A percentile compares a stretch with the other conserved stretches of the same genome.
Evolutionary conservation across 2,329 filamentous ascomycete genomes (phyloP).

Genomic region (Fulvia fulva): DNA sequence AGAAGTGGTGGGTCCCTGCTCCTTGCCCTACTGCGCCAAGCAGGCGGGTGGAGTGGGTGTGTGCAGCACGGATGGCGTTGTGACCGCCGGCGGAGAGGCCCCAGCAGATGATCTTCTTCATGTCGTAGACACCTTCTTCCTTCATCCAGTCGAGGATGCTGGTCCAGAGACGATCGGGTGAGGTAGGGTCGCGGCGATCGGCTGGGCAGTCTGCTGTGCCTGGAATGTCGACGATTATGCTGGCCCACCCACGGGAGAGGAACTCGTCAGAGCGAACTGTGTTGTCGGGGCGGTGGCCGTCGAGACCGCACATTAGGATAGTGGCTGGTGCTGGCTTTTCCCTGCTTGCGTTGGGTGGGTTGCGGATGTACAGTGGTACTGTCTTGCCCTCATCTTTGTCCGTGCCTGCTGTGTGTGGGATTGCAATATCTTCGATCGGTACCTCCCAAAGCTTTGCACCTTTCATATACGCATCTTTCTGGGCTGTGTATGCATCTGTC

Average conservation of each 20-base stretch:
- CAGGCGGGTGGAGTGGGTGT: constrained; percentile 58
- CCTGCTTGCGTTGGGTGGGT: constrained; percentile 32
- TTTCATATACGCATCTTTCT: constrained; percentile 37
- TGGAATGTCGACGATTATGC: constrained; percentile 61
- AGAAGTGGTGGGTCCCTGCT: constrained; percentile 60
- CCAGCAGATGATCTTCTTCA: constrained; percentile 57
- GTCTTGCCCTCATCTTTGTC: constrained; percentile 33
- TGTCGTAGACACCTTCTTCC: constrained; percentile 51
- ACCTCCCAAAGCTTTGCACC: constrained; percentile 33
- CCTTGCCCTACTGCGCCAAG: constrained; percentile 59
- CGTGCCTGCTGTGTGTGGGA: constrained; percentile 37
- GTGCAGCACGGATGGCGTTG: constrained; percentile 62
- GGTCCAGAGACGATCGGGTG: constrained; percentile 59
- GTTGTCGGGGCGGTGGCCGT: constrained; percentile 62
- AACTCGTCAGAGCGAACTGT: constrained; percentile 59
- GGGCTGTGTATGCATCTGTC: constrained; percentile 32
- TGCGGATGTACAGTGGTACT: constrained; percentile 39
- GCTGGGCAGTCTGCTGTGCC: constrained; percentile 66
- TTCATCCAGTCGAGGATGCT: constrained; percentile 60
- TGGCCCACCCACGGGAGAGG: constrained; percentile 59
- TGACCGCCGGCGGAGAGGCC: constrained; percentile 64
- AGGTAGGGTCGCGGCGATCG: constrained; percentile 56
- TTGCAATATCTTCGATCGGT: constrained; percentile 38
- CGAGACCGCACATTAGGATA: constrained; percentile 58
- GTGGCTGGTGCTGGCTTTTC: constrained; percentile 44